Percentiles rank a stretch among this genome's conserved stretches.
phyloP scores from a whole-genome alignment of 2,329 filamentous ascomycete genomes.

The Fusarium robinianum region DNA sequence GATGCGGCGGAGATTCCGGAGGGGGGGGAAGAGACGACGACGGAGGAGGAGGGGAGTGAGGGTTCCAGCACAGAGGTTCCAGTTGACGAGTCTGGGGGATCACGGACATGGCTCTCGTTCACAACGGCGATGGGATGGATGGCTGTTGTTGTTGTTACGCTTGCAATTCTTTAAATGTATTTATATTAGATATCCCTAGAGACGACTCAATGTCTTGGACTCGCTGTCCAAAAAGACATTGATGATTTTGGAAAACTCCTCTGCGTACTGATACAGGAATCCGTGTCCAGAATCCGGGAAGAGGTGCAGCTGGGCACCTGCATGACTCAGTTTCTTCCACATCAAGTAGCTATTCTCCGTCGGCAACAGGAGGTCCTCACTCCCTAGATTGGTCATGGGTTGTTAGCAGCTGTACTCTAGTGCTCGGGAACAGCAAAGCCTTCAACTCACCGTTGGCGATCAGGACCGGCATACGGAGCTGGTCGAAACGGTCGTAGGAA shows the following conservation, averaged over 20 bases:
- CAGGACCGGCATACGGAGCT: constrained; percentile 44
- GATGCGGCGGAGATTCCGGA: neutral
- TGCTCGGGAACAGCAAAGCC: neutral
- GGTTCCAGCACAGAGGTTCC: too few species aligned
- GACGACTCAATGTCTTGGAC: constrained; percentile 17
- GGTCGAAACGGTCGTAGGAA: constrained; percentile 41
- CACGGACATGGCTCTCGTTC: too few species aligned
- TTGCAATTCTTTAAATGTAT: neutral
- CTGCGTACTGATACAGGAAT: constrained; percentile 43
- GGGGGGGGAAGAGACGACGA: too few species aligned
- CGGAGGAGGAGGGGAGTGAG: too few species aligned
- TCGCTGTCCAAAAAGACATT: constrained; percentile 39
- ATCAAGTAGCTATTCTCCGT: constrained; percentile 45
- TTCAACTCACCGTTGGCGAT: constrained; percentile 44
- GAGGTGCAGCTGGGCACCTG: constrained; percentile 40
- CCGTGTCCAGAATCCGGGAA: constrained; percentile 45
- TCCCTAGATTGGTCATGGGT: constrained; percentile 33
- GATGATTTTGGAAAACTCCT: constrained; percentile 39
- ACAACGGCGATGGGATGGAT: neutral
- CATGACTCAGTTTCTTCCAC: constrained; percentile 42
- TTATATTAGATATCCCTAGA: constrained; percentile 8
- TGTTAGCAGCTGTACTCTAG: neutral
- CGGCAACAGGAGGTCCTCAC: constrained; percentile 43
- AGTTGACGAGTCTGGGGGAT: too few species aligned
- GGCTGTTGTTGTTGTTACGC: neutral